Evolutionary conservation across 352 stramenopile species (phyloP).

Genomic region (Detonula confervacea): DNA sequence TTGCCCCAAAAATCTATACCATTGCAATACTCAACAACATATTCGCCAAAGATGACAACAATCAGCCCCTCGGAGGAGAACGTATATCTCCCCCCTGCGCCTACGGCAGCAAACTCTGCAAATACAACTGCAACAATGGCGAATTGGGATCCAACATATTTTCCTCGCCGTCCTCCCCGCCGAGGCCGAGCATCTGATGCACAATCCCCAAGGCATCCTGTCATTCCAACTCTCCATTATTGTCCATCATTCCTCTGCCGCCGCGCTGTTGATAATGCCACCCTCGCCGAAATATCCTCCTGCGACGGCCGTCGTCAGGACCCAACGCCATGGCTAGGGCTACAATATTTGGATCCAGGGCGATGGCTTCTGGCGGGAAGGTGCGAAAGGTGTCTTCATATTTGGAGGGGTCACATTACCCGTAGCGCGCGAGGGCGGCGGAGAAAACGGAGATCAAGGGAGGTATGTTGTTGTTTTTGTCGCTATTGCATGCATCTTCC

Average conservation of each 20-base stretch:
- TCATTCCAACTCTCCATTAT: neutral
- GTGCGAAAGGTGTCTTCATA: slow-evolving; percentile 70
- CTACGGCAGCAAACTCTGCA: slow-evolving; percentile 75
- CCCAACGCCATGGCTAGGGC: slow-evolving; percentile 63
- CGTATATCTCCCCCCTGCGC: slow-evolving; percentile 74
- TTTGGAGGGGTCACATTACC: slow-evolving; percentile 55
- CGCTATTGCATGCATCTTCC: too few species aligned
- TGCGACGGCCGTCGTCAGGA: slow-evolving; percentile 60
- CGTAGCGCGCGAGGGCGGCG: slow-evolving; percentile 65
- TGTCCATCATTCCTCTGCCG: neutral
- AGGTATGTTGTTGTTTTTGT: too few species aligned
- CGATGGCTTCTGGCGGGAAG: slow-evolving; percentile 75
- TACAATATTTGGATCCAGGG: slow-evolving; percentile 69
- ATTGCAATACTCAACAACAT: too few species aligned
- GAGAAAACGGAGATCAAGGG: slow-evolving; percentile 24
- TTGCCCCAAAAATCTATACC: too few species aligned
- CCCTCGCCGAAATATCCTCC: slow-evolving; percentile 57
- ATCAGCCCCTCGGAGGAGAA: slow-evolving; percentile 35
- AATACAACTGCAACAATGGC: slow-evolving; percentile 79
- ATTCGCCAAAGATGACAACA: too few species aligned
- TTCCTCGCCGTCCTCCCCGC: too few species aligned
- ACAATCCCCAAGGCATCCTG: slow-evolving; percentile 22
- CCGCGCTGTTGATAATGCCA: slow-evolving; percentile 4
- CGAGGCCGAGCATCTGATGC: slow-evolving; percentile 22
- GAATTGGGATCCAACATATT: slow-evolving; percentile 57